These are phyloP conservation scores for Candida neerlandica DNA, from an alignment of 1,139 yeast genomes.

Conservation along the genomic window DNA sequence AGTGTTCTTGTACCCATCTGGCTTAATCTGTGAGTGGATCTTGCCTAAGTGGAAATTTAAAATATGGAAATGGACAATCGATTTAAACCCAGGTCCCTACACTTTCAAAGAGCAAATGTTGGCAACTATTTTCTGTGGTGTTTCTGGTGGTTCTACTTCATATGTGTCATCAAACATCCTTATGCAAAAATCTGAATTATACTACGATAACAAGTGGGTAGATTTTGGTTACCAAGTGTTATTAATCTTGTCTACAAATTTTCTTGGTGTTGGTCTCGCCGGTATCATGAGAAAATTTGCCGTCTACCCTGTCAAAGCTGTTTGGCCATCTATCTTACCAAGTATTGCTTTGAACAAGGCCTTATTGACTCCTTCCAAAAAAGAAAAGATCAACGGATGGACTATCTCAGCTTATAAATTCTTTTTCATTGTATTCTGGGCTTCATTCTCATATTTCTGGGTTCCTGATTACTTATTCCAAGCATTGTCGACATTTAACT, in stretches of 20 bases:
- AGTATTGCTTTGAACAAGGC: constrained; percentile 61
- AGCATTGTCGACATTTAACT: constrained; percentile 35
- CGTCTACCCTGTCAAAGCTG: constrained; percentile 57
- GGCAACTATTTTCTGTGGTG: constrained; percentile 20
- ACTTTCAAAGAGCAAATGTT: constrained; percentile 31
- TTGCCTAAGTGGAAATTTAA: constrained; percentile 24
- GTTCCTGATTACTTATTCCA: constrained; percentile 36
- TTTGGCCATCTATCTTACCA: constrained; percentile 62
- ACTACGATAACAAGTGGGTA: constrained; percentile 46
- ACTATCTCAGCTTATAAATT: constrained; percentile 32
- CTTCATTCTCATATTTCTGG: constrained; percentile 37
- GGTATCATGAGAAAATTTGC: constrained; percentile 60
- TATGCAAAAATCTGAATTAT: constrained; percentile 33
- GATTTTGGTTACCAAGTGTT: constrained; percentile 53
- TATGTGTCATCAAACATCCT: constrained; percentile 25
- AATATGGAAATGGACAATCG: constrained; percentile 15
- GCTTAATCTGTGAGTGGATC: constrained; percentile 20
- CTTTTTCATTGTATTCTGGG: constrained; percentile 26
- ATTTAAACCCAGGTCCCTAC: constrained; percentile 35
- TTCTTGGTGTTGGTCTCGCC: constrained; percentile 65
- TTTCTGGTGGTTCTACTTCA: constrained; percentile 27
- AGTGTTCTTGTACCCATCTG: constrained; percentile 28
- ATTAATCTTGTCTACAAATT: constrained; percentile 55
- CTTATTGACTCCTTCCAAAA: constrained; percentile 44
- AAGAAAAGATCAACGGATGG: constrained; percentile 44